These are phyloP conservation scores for Ustilago hordei DNA, from an alignment of 1,284 basidiomycete genomes.

Conservation along the genomic window DNA sequence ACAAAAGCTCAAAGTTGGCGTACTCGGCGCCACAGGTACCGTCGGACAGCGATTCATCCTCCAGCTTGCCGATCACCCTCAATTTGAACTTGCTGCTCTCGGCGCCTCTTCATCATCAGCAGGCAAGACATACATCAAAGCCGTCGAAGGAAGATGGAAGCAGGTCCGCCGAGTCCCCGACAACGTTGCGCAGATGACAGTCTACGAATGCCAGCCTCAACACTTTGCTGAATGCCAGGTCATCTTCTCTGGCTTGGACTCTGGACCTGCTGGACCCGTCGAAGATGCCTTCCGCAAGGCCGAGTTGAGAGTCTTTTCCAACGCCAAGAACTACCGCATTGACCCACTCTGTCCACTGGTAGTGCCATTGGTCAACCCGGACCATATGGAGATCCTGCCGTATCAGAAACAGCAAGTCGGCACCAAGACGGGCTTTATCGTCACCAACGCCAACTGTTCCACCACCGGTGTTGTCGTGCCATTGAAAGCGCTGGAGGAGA, in stretches of 20 bases:
- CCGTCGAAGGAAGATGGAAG: constrained; percentile 84
- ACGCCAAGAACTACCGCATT: constrained; percentile 95
- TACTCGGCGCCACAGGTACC: constrained; percentile 91
- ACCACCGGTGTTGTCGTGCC: constrained; percentile 95
- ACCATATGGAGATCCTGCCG: constrained; percentile 85
- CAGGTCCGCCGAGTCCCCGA: constrained; percentile 82
- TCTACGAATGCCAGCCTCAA: constrained; percentile 83
- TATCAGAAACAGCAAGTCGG: constrained; percentile 77
- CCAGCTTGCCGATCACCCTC: constrained; percentile 87
- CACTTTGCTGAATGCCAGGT: constrained; percentile 85
- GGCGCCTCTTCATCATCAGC: constrained; percentile 91
- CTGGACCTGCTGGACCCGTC: constrained; percentile 92
- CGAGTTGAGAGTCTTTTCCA: constrained; percentile 93
- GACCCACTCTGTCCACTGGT: constrained; percentile 96
- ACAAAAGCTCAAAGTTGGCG: constrained; percentile 81
- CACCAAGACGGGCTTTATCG: constrained; percentile 86
- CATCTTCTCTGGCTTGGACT: constrained; percentile 94
- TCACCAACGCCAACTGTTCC: constrained; percentile 98
- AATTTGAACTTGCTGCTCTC: constrained; percentile 86
- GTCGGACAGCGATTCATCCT: constrained; percentile 79
- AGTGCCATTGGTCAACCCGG: constrained; percentile 94
- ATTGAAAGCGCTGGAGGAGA: constrained; percentile 88
- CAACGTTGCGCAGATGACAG: constrained; percentile 77
- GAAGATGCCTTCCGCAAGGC: constrained; percentile 88
- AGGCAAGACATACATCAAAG: constrained; percentile 83